Conservation (phyloP, 1,284 basidiomycete species). For the Rhodotorula sp. region DNA sequence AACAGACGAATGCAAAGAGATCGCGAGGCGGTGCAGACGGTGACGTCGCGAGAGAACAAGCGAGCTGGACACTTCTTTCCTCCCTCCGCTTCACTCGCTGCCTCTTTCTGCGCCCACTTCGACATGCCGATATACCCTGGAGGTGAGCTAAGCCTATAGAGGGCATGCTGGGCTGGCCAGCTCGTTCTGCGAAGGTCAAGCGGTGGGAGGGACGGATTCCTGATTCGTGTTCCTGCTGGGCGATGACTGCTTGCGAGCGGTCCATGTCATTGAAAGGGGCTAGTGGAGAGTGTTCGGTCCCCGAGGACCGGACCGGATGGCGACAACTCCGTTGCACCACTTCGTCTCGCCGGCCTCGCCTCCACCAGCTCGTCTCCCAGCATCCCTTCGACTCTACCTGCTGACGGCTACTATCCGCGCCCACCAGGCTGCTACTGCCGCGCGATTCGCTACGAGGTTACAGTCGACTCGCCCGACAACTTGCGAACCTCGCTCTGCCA, state of each 20-base stretch:
- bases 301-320: too few species aligned
- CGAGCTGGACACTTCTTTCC: neutral
- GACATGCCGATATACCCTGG: neutral
- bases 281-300: too few species aligned
- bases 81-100: neutral
- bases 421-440: constrained; percentile 2
- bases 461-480: neutral
- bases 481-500: neutral
- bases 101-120: neutral
- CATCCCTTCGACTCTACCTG: neutral
- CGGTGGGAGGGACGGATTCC: too few species aligned
- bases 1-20: too few species aligned
- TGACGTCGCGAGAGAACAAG: neutral
- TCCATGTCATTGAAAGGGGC: too few species aligned
- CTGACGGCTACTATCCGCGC: too few species aligned
- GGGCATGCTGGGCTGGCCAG: too few species aligned
- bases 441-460: constrained; percentile 2
- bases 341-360: neutral
- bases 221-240: too few species aligned
- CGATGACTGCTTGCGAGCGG: too few species aligned
- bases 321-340: neutral
- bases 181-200: too few species aligned
- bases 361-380: neutral
- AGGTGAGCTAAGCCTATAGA: neutral
- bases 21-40: neutral